Percentiles rank a stretch among this genome's conserved stretches.
Conservation (phyloP, 148 eudicot species). For the Rhododendron ferrugineum region DNA sequence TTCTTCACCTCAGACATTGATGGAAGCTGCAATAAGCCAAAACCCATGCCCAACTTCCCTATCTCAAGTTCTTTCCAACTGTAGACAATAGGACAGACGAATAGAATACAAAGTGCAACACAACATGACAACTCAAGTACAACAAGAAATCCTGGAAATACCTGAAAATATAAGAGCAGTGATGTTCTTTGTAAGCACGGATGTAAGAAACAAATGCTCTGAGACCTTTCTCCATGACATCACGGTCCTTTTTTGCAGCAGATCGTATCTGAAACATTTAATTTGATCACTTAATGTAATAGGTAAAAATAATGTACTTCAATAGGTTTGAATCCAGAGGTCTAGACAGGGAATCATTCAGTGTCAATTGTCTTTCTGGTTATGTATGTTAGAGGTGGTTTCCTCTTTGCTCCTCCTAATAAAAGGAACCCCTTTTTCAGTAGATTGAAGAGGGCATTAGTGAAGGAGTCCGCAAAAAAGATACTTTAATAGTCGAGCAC, state of each 20-base stretch:
- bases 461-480: not conserved
- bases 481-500: not conserved
- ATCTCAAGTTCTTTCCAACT: conserved; percentile 82
- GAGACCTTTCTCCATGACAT: conserved; percentile 87
- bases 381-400: not conserved
- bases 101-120: not conserved
- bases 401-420: not conserved
- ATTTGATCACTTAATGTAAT: not conserved
- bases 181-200: conserved; percentile 94
- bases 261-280: conserved; percentile 56
- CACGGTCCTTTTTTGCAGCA: conserved; percentile 76
- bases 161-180: conserved; percentile 81
- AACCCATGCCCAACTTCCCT: conserved; percentile 94
- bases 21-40: conserved; percentile 84
- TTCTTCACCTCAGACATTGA: conserved; percentile 72
- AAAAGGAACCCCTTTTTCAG: not conserved
- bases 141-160: conserved; percentile 12
- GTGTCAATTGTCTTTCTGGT: not conserved
- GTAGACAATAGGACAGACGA: not conserved
- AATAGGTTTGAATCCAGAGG: not conserved
- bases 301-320: not conserved
- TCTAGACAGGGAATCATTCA: not conserved
- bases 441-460: conserved; percentile 23
- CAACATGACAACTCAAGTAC: not conserved
- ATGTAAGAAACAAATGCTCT: conserved; percentile 80